Conservation (phyloP, 257 asterid species). For the Primulina eburnea region DNA sequence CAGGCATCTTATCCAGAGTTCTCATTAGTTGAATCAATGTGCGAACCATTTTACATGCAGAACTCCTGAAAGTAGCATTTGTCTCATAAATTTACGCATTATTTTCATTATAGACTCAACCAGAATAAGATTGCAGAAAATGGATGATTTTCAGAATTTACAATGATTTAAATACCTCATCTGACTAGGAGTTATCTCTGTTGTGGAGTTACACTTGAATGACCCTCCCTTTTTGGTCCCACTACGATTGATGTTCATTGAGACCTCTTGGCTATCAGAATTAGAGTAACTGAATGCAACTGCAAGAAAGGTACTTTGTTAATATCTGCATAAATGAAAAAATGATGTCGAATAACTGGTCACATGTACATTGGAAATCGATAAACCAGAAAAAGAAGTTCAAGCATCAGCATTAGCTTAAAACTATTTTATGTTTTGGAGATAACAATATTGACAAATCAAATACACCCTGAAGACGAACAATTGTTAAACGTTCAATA, state of each 20-base stretch:
- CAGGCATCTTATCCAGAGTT: slow-evolving; percentile 94
- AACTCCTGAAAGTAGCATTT: slow-evolving; percentile 58
- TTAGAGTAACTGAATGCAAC: slow-evolving; percentile 86
- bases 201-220: slow-evolving; percentile 56
- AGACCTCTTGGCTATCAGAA: slow-evolving; percentile 81
- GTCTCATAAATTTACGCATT: slow-evolving; percentile 7
- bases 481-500: neutral
- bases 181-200: slow-evolving; percentile 81
- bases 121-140: slow-evolving; percentile 15
- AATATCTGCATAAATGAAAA: slow-evolving; percentile 19
- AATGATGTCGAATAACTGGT: slow-evolving; percentile 10
- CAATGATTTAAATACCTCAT: slow-evolving; percentile 56
- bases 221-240: slow-evolving; percentile 82
- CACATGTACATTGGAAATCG: slow-evolving; percentile 5
- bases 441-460: neutral
- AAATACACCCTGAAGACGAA: neutral
- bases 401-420: slow-evolving; percentile 5
- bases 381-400: neutral
- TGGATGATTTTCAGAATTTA: neutral
- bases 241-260: slow-evolving; percentile 76
- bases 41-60: slow-evolving; percentile 94
- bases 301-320: slow-evolving; percentile 39
- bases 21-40: slow-evolving; percentile 85
- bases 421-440: neutral
- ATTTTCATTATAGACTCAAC: slow-evolving; percentile 9